Base-by-base conservation (phyloP, 2,329 filamentous ascomycete species). In the Nigrograna mackinnonii region DNA sequence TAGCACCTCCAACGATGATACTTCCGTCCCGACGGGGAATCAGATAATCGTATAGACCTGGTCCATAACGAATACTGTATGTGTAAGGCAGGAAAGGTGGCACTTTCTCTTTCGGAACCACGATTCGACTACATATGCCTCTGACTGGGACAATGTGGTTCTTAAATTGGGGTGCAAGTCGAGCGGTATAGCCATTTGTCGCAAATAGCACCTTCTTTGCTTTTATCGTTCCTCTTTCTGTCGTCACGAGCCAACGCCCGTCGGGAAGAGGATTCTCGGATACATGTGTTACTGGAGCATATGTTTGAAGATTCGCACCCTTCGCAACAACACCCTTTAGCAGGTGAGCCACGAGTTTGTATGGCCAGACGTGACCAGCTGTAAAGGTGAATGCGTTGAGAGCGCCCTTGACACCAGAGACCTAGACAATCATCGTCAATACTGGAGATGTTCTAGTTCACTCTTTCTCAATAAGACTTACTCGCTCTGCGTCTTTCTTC, bases 1-100 rank as follows among this genome's bases (percentile, higher is more conserved):
- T 52, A 1, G 66, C 75, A 19, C 76, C 76, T 4, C 74, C 73
- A 20, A 43, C 35, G 16, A 46, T 30, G 30, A 46, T 42, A 16
- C 54, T 47, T n/a, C 50, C 47, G 24, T 51, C 46, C 2, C 44
- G 44, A 3, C 43, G 41, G 2, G 50, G 52, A 26, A 49, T 50
- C 30, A 54, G 40, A 28, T 55, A 49, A 34, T 52, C 47, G 6
- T 30, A 35, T 26, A 19, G 41, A 4, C 17, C 37, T 4, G 42
- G 16, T 0, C 42, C 40, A 28, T 49, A 58, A 31, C 49, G 22
- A 32, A 63, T 57, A 39, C 60, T 62, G 45, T 64, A 65, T 6
- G 56, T 62, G 18, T 50, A 9, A 3, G 46, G 46, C 2, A 62
- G 47, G 22, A 61, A 58, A 3, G 58, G 56, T 19, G 52, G 46